Evolutionary conservation across 2,329 filamentous ascomycete species (phyloP).

Genomic region (Sclerotinia borealis): DNA sequence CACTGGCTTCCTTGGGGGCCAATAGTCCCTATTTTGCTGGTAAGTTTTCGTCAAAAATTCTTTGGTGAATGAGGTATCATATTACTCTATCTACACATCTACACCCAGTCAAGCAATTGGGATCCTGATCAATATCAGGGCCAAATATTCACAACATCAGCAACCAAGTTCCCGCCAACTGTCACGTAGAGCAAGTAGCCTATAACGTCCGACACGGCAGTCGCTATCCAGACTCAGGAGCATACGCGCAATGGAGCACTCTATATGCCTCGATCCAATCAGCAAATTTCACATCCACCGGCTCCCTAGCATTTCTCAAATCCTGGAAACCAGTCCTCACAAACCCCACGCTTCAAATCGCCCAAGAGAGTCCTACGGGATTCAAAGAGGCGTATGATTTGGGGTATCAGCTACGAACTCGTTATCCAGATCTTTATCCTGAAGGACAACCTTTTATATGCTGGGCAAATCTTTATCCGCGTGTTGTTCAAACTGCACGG

Average conservation of each 20-base stretch:
- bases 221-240: slow-evolving; percentile 54
- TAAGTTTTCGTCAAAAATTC: background rate
- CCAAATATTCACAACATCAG: slow-evolving; percentile 49
- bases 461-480: slow-evolving; percentile 61
- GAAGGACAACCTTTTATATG: slow-evolving; percentile 44
- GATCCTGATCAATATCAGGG: background rate
- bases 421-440: slow-evolving; percentile 43
- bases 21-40: slow-evolving; percentile 10
- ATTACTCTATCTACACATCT: background rate
- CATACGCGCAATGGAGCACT: slow-evolving; percentile 48
- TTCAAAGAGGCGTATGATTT: slow-evolving; percentile 55
- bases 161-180: slow-evolving; percentile 47
- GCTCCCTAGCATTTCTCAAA: slow-evolving; percentile 50
- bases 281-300: slow-evolving; percentile 46
- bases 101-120: too few relatives aligned
- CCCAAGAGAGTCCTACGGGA: slow-evolving; percentile 54
- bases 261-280: slow-evolving; percentile 42
- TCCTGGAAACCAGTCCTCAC: slow-evolving; percentile 53
- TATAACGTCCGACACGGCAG: slow-evolving; percentile 57
- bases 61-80: background rate
- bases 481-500: slow-evolving; percentile 55
- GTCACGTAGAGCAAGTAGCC: slow-evolving; percentile 53
- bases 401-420: slow-evolving; percentile 46
- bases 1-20: background rate
- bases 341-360: slow-evolving; percentile 49